A percentile compares a stretch with the other conserved stretches of the same genome.
Conservation (phyloP, 2,329 filamentous ascomycete species). For the Xylariaceae sp. region DNA sequence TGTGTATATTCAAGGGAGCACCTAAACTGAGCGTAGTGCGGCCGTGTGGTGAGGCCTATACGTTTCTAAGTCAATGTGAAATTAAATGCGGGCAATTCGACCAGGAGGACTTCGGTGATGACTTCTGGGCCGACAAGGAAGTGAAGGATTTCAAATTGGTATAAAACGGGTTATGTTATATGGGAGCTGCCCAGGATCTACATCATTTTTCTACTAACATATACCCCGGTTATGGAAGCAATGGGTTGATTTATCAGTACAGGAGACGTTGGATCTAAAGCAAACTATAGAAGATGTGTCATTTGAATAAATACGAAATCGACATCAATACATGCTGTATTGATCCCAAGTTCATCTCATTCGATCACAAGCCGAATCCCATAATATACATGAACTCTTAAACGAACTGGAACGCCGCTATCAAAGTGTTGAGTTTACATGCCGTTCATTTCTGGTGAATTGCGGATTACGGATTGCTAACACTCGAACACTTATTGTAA, state of each 20-base stretch:
- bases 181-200: too few relatives aligned
- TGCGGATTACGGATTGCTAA: too few relatives aligned
- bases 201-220: neutral
- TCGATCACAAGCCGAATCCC: too few relatives aligned
- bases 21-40: constrained; percentile 8
- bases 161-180: neutral
- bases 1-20: constrained; percentile 27
- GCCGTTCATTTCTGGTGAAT: too few relatives aligned
- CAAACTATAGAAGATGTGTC: neutral
- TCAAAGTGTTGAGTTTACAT: neutral
- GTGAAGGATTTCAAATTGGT: constrained; percentile 15
- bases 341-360: too few relatives aligned
- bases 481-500: too few relatives aligned
- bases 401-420: too few relatives aligned
- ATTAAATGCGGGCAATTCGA: constrained; percentile 15
- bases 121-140: constrained; percentile 22
- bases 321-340: too few relatives aligned
- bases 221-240: neutral
- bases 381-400: too few relatives aligned
- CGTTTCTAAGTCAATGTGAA: constrained; percentile 11
- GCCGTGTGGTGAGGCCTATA: constrained; percentile 12
- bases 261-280: neutral
- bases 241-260: neutral
- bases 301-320: too few relatives aligned
- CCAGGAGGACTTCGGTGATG: constrained; percentile 9